phyloP scores from a whole-genome alignment of 106 monocot species.

The Triglochin maritima region DNA sequence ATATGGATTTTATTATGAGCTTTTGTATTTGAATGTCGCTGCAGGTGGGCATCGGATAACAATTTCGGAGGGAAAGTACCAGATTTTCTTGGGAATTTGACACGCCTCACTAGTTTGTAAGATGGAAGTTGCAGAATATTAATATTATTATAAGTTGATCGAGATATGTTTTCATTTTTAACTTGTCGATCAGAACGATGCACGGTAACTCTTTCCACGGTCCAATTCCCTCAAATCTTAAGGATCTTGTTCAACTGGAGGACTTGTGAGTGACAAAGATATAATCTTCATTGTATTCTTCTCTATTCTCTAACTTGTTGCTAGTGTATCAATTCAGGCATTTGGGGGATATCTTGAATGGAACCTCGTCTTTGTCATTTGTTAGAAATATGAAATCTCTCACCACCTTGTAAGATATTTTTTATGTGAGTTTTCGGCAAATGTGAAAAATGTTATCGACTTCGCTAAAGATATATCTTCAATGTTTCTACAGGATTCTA shows the following conservation, averaged over 20 bases:
- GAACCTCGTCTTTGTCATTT: constrained; percentile 14
- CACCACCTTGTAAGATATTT: constrained; percentile 7
- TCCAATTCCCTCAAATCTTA: constrained; percentile 12
- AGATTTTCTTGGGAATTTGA: constrained; percentile 14
- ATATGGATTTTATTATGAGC: not conserved
- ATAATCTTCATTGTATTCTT: not conserved
- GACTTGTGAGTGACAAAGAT: constrained; percentile 9
- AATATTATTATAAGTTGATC: too few species aligned
- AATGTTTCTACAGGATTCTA: constrained; percentile 11
- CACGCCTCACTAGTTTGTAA: constrained; percentile 2
- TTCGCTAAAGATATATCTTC: not conserved
- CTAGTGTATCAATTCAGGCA: constrained; percentile 2
- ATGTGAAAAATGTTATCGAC: not conserved
- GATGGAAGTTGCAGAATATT: not conserved
- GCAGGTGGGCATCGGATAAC: constrained; percentile 21
- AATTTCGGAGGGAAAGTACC: constrained; percentile 18
- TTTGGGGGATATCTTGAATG: constrained; percentile 9
- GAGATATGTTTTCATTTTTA: not conserved
- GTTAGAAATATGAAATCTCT: constrained; percentile 13
- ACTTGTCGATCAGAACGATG: constrained; percentile 5
- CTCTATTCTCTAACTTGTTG: not conserved
- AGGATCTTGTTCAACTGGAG: not conserved
- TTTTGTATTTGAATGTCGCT: not conserved
- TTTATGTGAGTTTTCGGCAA: not conserved
- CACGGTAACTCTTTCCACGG: constrained; percentile 20